Evolutionary conservation across 805 yeast species (phyloP), one percentile per base, ranked within the genome.

Genomic region (Kazachstania africana): DNA sequence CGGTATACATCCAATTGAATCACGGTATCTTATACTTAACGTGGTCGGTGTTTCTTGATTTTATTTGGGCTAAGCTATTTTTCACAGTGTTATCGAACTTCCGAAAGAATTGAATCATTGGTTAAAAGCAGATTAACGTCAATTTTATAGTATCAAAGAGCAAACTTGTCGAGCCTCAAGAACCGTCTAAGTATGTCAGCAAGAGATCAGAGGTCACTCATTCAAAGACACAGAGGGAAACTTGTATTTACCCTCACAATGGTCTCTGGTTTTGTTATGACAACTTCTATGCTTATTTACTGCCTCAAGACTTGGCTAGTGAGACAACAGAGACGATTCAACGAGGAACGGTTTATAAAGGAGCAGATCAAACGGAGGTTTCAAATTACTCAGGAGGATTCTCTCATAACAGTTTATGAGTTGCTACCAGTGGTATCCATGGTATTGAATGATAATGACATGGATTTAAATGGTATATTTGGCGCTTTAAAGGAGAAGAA

Each of bases 311-410:
- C 42, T 26, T 55, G 60, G 58, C 32, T 53, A n/a, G 35, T 44
- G 28, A 42, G 41, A 22, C 55, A 53, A 36, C 78, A 74, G 43
- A 60, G 66, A 32, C 60, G 65, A 28, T 44, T 75, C 24, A 59
- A 66, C 28, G 71, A 72, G 40, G 79, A 75, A 53, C 66, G 71
- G 27, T 66, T 71, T 32, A 70, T 79, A 15, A 63, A 68, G 31
- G 82, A 75, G 40, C 78, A 74, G 43, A 78, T 87, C 36, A 77
- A 77, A 43, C 67, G 91, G 43, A 62, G 96, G 36, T 88, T 85
- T 47, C 75, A 79, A 31, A 95, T 85, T 60, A 88, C 95, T 8
- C 96, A 87, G 48, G 76, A 77, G 43, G 97, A 88, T 55, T 82
- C 95, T 28, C 66, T 79, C 32, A 75, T 74, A 59, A 88, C 96